Conservation (phyloP, 73 alveolate genomes). For the Paramecium caudatum region DNA sequence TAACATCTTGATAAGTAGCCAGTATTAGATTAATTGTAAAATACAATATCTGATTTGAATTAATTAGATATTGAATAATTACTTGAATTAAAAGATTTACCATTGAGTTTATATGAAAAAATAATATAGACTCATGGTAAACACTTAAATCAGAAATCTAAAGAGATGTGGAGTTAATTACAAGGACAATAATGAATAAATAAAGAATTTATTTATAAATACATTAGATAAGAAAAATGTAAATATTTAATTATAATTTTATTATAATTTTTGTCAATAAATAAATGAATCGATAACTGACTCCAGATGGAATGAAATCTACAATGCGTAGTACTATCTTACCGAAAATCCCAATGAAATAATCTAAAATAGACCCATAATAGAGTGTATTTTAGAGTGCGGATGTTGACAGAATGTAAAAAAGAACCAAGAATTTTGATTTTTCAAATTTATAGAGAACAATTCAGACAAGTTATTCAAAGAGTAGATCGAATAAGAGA, state of each 20-base stretch:
- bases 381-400: slow-evolving; percentile 26
- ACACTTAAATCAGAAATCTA: too few relatives aligned
- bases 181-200: too few relatives aligned
- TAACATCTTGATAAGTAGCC: neutral
- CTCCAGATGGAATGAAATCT: slow-evolving; percentile 62
- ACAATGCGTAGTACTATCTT: slow-evolving; percentile 32
- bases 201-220: too few relatives aligned
- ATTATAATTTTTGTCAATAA: too few relatives aligned
- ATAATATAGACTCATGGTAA: too few relatives aligned
- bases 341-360: slow-evolving; percentile 26
- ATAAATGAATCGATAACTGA: slow-evolving; percentile 60
- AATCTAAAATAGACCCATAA: neutral
- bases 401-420: slow-evolving; percentile 21
- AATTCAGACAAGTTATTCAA: slow-evolving; percentile 13
- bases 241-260: too few relatives aligned
- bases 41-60: neutral
- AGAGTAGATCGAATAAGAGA: slow-evolving; percentile 1
- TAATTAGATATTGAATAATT: slow-evolving; percentile 1
- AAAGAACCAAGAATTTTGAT: slow-evolving; percentile 52
- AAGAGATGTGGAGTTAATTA: too few relatives aligned
- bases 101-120: too few relatives aligned
- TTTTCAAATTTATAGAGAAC: slow-evolving; percentile 47
- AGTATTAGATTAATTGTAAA: neutral
- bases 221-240: too few relatives aligned
- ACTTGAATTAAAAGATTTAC: slow-evolving; percentile 42